These are phyloP conservation scores for Deuterostichococcus epilithicus DNA, from an alignment of 139 green algal species.

Conservation along the genomic window DNA sequence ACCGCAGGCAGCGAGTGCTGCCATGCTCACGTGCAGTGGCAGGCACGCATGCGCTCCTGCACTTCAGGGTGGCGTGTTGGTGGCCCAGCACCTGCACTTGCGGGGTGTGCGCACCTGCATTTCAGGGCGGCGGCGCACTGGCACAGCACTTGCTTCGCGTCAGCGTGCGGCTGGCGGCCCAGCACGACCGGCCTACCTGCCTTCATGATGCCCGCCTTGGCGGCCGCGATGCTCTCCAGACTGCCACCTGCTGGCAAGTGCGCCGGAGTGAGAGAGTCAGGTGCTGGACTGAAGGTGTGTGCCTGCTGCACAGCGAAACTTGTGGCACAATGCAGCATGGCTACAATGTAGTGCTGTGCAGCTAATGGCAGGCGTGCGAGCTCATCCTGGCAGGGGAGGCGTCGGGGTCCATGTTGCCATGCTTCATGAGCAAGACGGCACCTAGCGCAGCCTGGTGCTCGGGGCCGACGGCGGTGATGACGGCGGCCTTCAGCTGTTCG, in stretches of 20 bases:
- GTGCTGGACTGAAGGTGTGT: too few species aligned
- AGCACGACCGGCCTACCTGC: constrained; percentile 56
- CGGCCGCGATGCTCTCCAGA: constrained; percentile 55
- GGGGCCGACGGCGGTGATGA: constrained; percentile 40
- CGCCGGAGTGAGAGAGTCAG: too few species aligned
- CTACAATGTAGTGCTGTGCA: too few species aligned
- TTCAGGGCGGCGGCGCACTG: constrained; percentile 11
- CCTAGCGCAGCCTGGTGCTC: constrained; percentile 76
- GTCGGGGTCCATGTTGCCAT: too few species aligned
- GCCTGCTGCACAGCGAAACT: too few species aligned
- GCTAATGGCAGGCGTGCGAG: too few species aligned
- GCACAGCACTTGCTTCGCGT: constrained; percentile 35
- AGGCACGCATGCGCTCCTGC: too few species aligned
- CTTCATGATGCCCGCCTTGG: constrained; percentile 82
- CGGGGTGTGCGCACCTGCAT: neutral
- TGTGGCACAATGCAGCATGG: too few species aligned
- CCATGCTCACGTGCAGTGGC: neutral
- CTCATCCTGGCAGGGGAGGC: too few species aligned
- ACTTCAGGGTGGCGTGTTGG: too few species aligned
- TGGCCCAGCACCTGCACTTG: neutral
- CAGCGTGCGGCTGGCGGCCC: constrained; percentile 43
- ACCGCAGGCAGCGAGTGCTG: too few species aligned
- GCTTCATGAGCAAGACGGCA: too few species aligned
- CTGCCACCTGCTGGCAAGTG: constrained; percentile 25
- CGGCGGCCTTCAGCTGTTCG: constrained; percentile 37